Evolutionary conservation across 164 flowering plant species (phyloP), one percentile per base, ranked within the genome.

Genomic region (Cinnamomum chago): DNA sequence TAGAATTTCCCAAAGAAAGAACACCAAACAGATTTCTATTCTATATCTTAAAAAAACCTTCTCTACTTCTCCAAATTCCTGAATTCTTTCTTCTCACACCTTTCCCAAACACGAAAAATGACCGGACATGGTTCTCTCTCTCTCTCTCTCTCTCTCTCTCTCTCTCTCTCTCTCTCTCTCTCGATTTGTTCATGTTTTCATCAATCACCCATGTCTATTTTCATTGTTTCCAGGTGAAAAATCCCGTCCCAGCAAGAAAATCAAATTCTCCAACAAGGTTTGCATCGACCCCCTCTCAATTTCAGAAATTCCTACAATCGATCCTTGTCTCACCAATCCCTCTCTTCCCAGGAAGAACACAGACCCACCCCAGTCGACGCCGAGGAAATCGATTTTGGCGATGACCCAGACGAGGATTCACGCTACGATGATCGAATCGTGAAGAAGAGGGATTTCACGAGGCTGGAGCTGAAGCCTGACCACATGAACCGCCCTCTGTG

Each of bases 401-500:
- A 81, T 25, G 67, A 28, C 60, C 81, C 81, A 2, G 83, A 79
- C 55, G 84, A 83, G 70, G 22, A 30, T 17, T 76, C 68, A 68
- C 66, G 52, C 73, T 51, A 67, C 77, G 86, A 81, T 24, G 87
- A 81, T 15, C 71, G 51, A 60, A 93, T 90, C 72, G 89, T 76
- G 51, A 89, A 86, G 72, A 92, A 87, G 87, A 88, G 83, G 62
- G 99, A 96, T 82, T 93, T 90, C 66, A 88, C 88, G 14, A 95
- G 90, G 71, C 76, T 93, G 76, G 98, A 93, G 73, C 82, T 95
- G 33, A 95, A 95, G 79, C 90, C 88, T 3, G 99, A 95, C 80
- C 99, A 93, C 28, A 68, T n/a, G 2, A 95, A 93, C 76, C 83
- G 99, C 11, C 99, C 98, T 1, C 75, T 93, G 50, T 95, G 99